Evolutionary conservation across 345 rosid genomes (phyloP), one percentile per base, ranked within the genome.

Genomic region (Syzygium oleosum): DNA sequence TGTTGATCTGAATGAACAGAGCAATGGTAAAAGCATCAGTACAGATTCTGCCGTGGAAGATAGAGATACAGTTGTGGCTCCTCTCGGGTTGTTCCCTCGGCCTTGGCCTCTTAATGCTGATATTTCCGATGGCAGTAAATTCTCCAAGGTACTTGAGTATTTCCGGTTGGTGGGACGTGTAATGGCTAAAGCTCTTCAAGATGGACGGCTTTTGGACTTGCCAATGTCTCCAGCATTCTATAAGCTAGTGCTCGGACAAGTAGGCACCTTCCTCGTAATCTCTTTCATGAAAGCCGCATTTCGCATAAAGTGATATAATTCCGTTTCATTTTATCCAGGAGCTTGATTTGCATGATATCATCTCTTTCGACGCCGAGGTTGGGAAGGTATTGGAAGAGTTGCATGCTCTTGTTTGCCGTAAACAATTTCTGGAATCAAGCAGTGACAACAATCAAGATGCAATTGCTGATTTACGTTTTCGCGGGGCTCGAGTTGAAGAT

Each of bases 151-250:
- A 27, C 85, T 92, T 68, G 99, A 97, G 87, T 93, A 98, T 90
- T 98, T 98, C 92, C 95, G 98, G 77, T 91, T 98, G 89, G 91
- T 96, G 91, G 99, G 99, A 84, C 99, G 99, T 86, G 97, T 95
- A 88, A 95, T 96, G 97, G 99, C 99, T 51, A 98, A 98, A 93
- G 99, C 99, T 91, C 98, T 98, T 92, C 99, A 98, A 93, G 99
- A 98, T 91, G 99, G 99, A 85, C 94, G 99, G 86, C 96, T 98
- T 87, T 88, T 98, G 92, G 99, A 98, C 90, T 90, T 98, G 87
- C 96, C 99, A 55, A 88, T 98, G 87, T 96, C 98, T 12, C 91
- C 96, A 31, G 93, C 99, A 51, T 96, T 98, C 87, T 96, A 94
- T 89, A 97, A 98, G 92, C 95, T 97, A 87, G 94, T 97, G 85